Evolutionary conservation across 2,329 filamentous ascomycete genomes (phyloP).

Genomic region (Neopestalotiopsis clavispora): DNA sequence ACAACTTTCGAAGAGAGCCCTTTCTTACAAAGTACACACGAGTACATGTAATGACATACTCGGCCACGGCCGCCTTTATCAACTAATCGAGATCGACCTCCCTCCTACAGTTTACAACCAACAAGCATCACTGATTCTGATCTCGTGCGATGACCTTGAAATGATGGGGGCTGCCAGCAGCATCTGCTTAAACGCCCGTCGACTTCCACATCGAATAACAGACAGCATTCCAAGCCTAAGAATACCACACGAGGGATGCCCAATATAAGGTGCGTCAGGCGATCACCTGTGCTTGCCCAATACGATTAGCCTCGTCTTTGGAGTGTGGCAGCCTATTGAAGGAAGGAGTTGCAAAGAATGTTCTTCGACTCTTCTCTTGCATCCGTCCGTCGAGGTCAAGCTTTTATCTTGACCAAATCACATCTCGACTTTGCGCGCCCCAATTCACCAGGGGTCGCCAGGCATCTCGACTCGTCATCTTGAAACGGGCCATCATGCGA

Average conservation of each 20-base stretch:
- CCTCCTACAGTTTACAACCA: background rate
- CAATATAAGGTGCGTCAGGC: background rate
- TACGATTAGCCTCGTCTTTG: background rate
- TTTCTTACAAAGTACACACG: background rate
- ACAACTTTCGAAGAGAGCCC: background rate
- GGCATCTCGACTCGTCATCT: slow-evolving; percentile 10
- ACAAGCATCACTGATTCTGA: background rate
- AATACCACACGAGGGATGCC: background rate
- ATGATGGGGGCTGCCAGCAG: background rate
- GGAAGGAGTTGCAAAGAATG: slow-evolving; percentile 6
- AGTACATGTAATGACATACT: background rate
- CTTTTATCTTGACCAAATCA: slow-evolving; percentile 5
- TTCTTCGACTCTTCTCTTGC: slow-evolving; percentile 16
- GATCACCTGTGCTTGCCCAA: background rate
- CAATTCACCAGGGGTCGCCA: background rate
- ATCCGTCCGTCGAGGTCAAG: slow-evolving; percentile 7
- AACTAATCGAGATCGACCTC: background rate
- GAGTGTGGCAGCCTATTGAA: background rate
- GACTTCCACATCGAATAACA: background rate
- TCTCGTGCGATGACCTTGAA: background rate
- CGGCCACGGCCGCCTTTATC: background rate
- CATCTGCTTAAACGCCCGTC: background rate
- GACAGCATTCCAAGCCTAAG: background rate
- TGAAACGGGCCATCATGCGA: slow-evolving; percentile 15
- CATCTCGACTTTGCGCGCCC: background rate